A percentile compares a stretch with the other conserved stretches of the same genome.
Conservation (phyloP, 164 flowering plant genomes). For the Magnolia officinalis region DNA sequence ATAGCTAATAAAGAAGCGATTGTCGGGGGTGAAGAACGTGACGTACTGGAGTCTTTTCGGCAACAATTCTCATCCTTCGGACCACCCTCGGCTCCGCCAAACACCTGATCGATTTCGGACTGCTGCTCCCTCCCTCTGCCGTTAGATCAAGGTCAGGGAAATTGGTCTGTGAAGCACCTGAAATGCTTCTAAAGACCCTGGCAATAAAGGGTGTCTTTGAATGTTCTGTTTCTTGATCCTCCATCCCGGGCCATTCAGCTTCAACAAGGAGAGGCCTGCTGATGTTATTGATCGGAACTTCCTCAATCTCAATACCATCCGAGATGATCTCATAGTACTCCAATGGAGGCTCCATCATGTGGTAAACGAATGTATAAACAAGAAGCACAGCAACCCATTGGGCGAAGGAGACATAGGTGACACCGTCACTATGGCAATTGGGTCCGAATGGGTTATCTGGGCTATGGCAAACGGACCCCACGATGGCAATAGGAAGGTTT, state of each 20-base stretch:
- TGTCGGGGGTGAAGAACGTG: constrained; percentile 91
- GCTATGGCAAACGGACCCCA: constrained; percentile 77
- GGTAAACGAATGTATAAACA: constrained; percentile 87
- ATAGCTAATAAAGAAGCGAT: constrained; percentile 80
- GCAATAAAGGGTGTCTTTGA: constrained; percentile 79
- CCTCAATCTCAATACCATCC: constrained; percentile 41
- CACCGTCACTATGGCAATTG: constrained; percentile 52
- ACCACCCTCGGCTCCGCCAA: constrained; percentile 76
- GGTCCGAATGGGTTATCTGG: constrained; percentile 63
- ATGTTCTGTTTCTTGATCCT: constrained; percentile 78
- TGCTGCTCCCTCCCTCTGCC: constrained; percentile 24
- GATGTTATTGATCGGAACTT: constrained; percentile 22
- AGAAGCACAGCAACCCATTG: constrained; percentile 92
- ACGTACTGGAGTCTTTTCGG: constrained; percentile 70
- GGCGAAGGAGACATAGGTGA: constrained; percentile 84
- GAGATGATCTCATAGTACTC: constrained; percentile 63
- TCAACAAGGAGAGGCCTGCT: constrained; percentile 78
- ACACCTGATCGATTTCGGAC: constrained; percentile 59
- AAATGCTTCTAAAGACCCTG: constrained; percentile 48
- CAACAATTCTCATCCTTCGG: constrained; percentile 69
- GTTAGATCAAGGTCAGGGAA: constrained; percentile 49
- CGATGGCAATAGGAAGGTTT: constrained; percentile 69
- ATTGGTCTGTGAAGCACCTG: constrained; percentile 36
- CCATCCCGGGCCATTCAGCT: constrained; percentile 91
- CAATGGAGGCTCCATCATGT: constrained; percentile 97